phyloP scores from a whole-genome alignment of 2,329 filamentous ascomycete species.

The Cryphonectria nitschkei region DNA sequence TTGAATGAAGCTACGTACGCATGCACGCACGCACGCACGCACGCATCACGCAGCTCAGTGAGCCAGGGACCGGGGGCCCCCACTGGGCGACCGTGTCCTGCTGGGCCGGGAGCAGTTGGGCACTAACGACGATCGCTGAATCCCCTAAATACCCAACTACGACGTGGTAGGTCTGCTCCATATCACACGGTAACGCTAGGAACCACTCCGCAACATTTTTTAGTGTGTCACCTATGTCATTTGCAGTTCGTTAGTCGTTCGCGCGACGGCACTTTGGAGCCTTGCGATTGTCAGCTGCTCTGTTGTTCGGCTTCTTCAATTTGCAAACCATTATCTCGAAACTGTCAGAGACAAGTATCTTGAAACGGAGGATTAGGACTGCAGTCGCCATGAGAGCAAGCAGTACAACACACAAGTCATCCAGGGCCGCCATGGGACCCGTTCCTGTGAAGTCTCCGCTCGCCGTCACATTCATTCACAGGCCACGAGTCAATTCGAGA shows the following conservation, averaged over 20 bases:
- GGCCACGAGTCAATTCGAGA: not conserved
- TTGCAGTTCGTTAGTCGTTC: not conserved
- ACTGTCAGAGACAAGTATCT: no score
- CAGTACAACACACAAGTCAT: not conserved
- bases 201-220: not conserved
- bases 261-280: not conserved
- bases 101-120: not conserved
- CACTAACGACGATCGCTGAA: not conserved
- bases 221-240: conserved; percentile 3
- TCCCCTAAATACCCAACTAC: not conserved
- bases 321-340: no score
- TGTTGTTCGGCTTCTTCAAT: not conserved
- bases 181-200: not conserved
- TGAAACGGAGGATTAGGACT: not conserved
- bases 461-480: not conserved
- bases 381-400: not conserved
- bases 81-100: not conserved
- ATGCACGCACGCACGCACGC: not conserved
- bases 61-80: not conserved
- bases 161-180: not conserved
- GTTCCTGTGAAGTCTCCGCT: not conserved
- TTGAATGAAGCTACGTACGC: not conserved
- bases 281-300: not conserved
- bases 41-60: not conserved
- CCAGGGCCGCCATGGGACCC: not conserved